Conservation (phyloP, 176 grass and related monocot species). For the Neostapfia colusana region DNA sequence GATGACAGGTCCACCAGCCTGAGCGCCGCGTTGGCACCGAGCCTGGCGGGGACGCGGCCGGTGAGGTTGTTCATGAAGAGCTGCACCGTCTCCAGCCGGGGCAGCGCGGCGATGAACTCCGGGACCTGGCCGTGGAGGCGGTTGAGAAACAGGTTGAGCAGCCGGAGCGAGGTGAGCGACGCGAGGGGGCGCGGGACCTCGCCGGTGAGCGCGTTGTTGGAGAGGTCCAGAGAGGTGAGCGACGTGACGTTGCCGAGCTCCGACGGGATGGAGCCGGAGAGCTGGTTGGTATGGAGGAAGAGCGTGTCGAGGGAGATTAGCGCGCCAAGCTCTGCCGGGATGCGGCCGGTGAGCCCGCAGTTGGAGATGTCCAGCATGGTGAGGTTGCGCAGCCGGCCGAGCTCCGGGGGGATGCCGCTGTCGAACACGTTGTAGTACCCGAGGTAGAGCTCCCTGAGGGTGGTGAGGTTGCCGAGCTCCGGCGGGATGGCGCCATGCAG, state of each 20-base stretch:
- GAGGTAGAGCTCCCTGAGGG: conserved; percentile 72
- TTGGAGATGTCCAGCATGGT: conserved; percentile 65
- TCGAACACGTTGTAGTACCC: conserved; percentile 89
- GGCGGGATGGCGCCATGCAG: conserved; percentile 64
- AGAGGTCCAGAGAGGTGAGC: conserved; percentile 75
- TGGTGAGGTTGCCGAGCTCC: conserved; percentile 69
- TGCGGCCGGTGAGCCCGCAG: conserved; percentile 62
- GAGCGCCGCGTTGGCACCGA: conserved; percentile 60
- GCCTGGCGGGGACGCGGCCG: conserved; percentile 52
- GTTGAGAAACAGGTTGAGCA: conserved; percentile 97
- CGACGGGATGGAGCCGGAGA: conserved; percentile 58
- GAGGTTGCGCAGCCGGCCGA: conserved; percentile 53
- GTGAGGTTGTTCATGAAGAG: conserved; percentile 99
- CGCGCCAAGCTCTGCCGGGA: conserved; percentile 62
- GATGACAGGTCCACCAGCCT: conserved; percentile 72
- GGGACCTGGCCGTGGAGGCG: conserved; percentile 76
- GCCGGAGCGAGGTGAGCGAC: conserved; percentile 48
- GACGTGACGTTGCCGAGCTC: conserved; percentile 69
- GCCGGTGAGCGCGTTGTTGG: conserved; percentile 88
- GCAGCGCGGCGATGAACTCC: conserved; percentile 60
- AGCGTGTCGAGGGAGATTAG: conserved; percentile 64
- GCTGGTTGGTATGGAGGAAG: conserved; percentile 87
- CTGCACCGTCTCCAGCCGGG: conserved; percentile 73
- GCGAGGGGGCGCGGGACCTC: conserved; percentile 66
- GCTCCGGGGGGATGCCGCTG: conserved; percentile 58